Conservation (phyloP, 345 rosid species). For the Lumnitzera littorea region DNA sequence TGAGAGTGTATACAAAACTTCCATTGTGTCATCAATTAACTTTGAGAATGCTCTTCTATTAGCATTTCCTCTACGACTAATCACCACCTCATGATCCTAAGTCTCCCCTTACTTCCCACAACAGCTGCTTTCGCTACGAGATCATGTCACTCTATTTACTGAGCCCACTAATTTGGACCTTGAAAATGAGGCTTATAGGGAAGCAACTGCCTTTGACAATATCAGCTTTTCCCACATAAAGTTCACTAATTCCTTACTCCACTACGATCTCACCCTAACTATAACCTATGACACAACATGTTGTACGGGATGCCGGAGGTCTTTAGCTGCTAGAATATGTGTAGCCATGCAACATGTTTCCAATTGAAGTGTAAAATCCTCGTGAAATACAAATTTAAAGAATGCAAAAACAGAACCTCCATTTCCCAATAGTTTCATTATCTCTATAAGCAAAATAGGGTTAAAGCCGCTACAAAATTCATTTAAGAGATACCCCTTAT, state of each 20-base stretch:
- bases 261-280: constrained; percentile 33
- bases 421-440: constrained; percentile 34
- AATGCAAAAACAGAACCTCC: constrained; percentile 52
- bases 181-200: too few relatives aligned
- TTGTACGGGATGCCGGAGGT: constrained; percentile 44
- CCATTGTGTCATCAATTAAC: too few relatives aligned
- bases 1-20: too few relatives aligned
- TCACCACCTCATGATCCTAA: too few relatives aligned
- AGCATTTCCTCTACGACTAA: too few relatives aligned
- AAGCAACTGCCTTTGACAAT: too few relatives aligned
- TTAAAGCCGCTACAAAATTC: constrained; percentile 29
- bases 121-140: too few relatives aligned
- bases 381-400: constrained; percentile 44
- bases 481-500: constrained; percentile 20
- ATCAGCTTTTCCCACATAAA: constrained; percentile 60
- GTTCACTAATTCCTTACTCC: constrained; percentile 41
- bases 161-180: too few relatives aligned
- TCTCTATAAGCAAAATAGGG: constrained; percentile 33
- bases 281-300: constrained; percentile 55
- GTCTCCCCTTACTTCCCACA: too few relatives aligned
- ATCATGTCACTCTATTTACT: too few relatives aligned
- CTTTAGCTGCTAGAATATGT: constrained; percentile 38
- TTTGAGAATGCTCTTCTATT: too few relatives aligned
- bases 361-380: constrained; percentile 28
- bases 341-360: constrained; percentile 41